Conservation (phyloP, 78 protist genomes). For the Speleostelium caveatum region DNA sequence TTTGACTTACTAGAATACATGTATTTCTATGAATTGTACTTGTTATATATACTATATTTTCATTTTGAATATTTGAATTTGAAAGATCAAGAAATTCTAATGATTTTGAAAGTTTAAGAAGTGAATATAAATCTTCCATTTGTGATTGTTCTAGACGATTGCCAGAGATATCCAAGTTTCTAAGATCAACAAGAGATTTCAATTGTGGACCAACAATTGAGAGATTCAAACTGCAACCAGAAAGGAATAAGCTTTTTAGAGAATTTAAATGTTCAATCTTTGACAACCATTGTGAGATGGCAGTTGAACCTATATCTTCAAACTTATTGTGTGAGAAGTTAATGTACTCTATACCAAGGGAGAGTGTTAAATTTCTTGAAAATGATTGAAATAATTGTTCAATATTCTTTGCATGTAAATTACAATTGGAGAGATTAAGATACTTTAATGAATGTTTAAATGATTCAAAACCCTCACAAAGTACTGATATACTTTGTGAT, state of each 20-base stretch:
- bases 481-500: background rate
- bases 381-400: conserved; percentile 18
- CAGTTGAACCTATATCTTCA: conserved; percentile 31
- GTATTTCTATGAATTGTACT: conserved; percentile 5
- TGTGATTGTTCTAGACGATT: conserved; percentile 25
- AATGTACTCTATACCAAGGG: background rate
- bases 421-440: conserved; percentile 28
- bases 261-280: background rate
- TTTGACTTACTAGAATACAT: background rate
- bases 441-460: conserved; percentile 30
- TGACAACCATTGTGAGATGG: background rate
- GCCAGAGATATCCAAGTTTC: conserved; percentile 2
- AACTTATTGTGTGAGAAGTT: conserved; percentile 15
- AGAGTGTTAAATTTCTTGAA: background rate
- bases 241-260: background rate
- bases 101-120: background rate
- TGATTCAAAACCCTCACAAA: conserved; percentile 14
- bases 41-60: conserved; percentile 4
- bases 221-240: conserved; percentile 5
- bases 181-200: background rate
- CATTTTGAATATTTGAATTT: background rate
- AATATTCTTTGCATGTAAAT: conserved; percentile 2
- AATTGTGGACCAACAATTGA: conserved; percentile 2
- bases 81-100: conserved; percentile 25
- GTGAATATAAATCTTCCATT: conserved; percentile 7